Conservation (phyloP, 306 rosid species). For the Glycine tomentella region DNA sequence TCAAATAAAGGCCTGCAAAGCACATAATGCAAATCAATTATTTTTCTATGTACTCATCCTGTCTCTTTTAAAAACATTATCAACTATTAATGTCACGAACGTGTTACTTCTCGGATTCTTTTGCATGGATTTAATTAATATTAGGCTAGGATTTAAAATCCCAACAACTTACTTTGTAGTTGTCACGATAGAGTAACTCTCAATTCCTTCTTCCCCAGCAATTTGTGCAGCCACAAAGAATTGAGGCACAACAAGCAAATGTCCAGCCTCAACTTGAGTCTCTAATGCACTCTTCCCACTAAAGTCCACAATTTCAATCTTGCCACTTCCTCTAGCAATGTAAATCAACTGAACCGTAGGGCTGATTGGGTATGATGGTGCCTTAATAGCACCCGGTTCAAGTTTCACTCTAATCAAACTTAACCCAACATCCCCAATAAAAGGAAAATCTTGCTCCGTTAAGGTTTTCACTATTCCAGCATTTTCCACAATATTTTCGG, state of each 20-base stretch:
- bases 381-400: slow-evolving; percentile 47
- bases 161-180: slow-evolving; percentile 50
- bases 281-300: slow-evolving; percentile 54
- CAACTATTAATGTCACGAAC: background rate
- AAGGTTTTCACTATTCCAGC: slow-evolving; percentile 49
- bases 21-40: background rate
- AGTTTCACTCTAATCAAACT: slow-evolving; percentile 56
- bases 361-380: slow-evolving; percentile 52
- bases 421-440: slow-evolving; percentile 60
- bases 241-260: slow-evolving; percentile 64
- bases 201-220: slow-evolving; percentile 66
- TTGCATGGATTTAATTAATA: too few relatives aligned
- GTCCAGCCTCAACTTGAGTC: slow-evolving; percentile 57
- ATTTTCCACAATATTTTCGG: slow-evolving; percentile 29
- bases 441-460: slow-evolving; percentile 55
- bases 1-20: slow-evolving; percentile 58
- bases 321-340: slow-evolving; percentile 59
- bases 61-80: background rate
- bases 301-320: slow-evolving; percentile 59
- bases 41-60: background rate
- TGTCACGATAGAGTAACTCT: slow-evolving; percentile 47
- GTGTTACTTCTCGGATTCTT: background rate
- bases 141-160: background rate
- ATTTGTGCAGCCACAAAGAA: slow-evolving; percentile 55
- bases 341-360: slow-evolving; percentile 56